phyloP scores from a whole-genome alignment of 108 stramenopile genomes.

The Skeletonema menzelii region DNA sequence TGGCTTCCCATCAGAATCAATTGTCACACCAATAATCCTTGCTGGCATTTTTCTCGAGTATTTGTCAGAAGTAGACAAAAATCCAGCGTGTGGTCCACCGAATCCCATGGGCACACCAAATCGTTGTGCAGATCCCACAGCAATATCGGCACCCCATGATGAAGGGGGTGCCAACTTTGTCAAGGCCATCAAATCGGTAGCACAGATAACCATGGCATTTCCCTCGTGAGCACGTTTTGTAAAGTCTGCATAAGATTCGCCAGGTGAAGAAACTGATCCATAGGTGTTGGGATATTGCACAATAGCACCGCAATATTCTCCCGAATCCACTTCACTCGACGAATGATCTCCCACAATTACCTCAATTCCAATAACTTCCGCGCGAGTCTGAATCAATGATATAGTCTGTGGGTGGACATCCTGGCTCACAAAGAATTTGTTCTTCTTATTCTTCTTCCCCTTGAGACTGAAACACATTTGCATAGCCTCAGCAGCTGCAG shows the following conservation, averaged over 20 bases:
- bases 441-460: constrained; percentile 85
- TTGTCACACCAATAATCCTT: constrained; percentile 95
- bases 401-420: constrained; percentile 98
- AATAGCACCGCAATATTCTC: constrained; percentile 93
- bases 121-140: constrained; percentile 97
- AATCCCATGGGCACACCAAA: constrained; percentile 99
- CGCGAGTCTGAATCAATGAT: constrained; percentile 92
- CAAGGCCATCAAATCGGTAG: constrained; percentile 95
- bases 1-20: constrained; percentile 91
- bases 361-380: constrained; percentile 87
- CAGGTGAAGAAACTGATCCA: constrained; percentile 81
- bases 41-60: constrained; percentile 98
- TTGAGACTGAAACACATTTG: constrained; percentile 92
- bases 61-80: constrained; percentile 89
- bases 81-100: constrained; percentile 99
- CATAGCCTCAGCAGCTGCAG: constrained; percentile 99
- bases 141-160: constrained; percentile 97
- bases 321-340: constrained; percentile 64
- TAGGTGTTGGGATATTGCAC: constrained; percentile 99
- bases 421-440: constrained; percentile 92
- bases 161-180: constrained; percentile 89
- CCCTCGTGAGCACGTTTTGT: constrained; percentile 75
- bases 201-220: constrained; percentile 90
- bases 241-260: constrained; percentile 83
- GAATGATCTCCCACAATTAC: constrained; percentile 88